phyloP scores from a whole-genome alignment of 2,329 filamentous ascomycete species.

The Arthrobotrys pseudoclavata region DNA sequence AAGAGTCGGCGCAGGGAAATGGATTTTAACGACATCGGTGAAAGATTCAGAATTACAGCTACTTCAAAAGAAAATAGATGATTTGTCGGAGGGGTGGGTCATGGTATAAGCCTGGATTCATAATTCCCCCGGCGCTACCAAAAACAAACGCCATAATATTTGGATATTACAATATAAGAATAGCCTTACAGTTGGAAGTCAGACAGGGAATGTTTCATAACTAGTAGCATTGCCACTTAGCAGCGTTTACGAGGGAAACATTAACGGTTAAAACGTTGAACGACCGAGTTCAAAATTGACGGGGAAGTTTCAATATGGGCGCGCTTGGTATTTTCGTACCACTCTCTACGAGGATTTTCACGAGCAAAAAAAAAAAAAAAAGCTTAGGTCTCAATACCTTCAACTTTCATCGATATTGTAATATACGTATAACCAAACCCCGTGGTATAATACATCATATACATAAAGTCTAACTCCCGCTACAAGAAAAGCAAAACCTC shows the following conservation, averaged over 20 bases:
- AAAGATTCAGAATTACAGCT: conserved; percentile 16
- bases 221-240: neutral
- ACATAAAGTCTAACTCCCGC: neutral
- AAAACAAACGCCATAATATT: neutral
- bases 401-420: neutral
- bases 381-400: neutral
- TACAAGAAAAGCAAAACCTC: too few relatives aligned
- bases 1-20: conserved; percentile 17
- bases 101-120: neutral
- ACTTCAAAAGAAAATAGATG: neutral
- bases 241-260: neutral
- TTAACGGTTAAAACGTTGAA: too few relatives aligned
- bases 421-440: neutral
- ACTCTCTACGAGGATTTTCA: neutral
- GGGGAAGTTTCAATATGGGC: neutral
- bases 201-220: neutral
- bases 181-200: neutral
- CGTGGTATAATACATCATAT: neutral
- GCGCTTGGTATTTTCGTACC: neutral
- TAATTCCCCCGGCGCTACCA: neutral
- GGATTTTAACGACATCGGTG: conserved; percentile 9
- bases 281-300: neutral
- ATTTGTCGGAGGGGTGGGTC: neutral
- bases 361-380: neutral
- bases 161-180: neutral